Evolutionary conservation across 495 filamentous ascomycete species (phyloP).

Genomic region (Penicillium waksmanii): DNA sequence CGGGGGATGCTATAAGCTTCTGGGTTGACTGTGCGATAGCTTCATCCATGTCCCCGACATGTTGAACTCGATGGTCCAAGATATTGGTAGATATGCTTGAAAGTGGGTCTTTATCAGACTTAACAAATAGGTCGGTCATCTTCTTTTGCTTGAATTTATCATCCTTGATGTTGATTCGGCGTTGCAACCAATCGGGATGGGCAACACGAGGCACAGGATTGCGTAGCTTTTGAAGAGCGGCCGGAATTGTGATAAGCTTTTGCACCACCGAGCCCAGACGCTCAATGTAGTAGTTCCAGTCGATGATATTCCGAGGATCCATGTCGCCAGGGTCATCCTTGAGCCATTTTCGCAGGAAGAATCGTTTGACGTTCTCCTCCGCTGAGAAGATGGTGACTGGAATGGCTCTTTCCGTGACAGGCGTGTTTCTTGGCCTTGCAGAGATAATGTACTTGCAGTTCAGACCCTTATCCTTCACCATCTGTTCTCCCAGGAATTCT

Average conservation of each 20-base stretch:
- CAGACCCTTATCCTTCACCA: constrained; percentile 98
- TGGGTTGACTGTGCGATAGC: constrained; percentile 69
- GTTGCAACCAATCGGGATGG: constrained; percentile 96
- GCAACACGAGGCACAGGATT: constrained; percentile 93
- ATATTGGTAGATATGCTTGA: constrained; percentile 74
- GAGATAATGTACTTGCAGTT: constrained; percentile 99
- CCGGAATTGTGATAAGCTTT: constrained; percentile 98
- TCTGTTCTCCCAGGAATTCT: constrained; percentile 95
- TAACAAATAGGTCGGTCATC: constrained; percentile 90
- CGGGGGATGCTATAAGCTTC: constrained; percentile 70
- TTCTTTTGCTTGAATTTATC: constrained; percentile 98
- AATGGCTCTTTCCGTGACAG: constrained; percentile 92
- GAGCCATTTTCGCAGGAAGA: constrained; percentile 92
- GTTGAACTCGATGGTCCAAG: constrained; percentile 58
- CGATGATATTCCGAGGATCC: constrained; percentile 84
- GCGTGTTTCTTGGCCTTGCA: constrained; percentile 79
- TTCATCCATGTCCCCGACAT: constrained; percentile 79
- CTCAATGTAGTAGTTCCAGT: constrained; percentile 97
- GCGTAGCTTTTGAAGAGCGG: constrained; percentile 88
- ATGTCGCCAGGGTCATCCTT: constrained; percentile 92
- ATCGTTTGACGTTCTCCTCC: constrained; percentile 80
- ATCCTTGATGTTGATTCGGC: constrained; percentile 90
- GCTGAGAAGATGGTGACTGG: constrained; percentile 98
- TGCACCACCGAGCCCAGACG: constrained; percentile 95
- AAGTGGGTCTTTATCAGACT: constrained; percentile 74